Percentiles rank a stretch among this genome's conserved stretches.
These are phyloP conservation scores for Bathelium albidoporum DNA, from an alignment of 495 filamentous ascomycete genomes.

Conservation along the genomic window DNA sequence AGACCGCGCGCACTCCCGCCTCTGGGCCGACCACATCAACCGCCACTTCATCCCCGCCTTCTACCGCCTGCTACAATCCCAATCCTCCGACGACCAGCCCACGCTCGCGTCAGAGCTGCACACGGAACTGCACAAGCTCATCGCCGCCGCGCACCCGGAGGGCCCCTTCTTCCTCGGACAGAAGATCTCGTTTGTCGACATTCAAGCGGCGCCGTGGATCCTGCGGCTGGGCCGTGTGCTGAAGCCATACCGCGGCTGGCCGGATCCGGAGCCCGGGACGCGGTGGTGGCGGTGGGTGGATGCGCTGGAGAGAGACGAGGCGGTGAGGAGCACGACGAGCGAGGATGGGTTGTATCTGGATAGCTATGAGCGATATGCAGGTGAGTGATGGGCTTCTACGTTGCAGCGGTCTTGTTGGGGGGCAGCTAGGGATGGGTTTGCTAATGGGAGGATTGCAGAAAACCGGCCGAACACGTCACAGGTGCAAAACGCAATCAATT, in stretches of 20 bases:
- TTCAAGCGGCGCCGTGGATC: conserved; percentile 83
- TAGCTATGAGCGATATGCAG: conserved; percentile 28
- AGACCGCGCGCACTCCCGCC: conserved; percentile 62
- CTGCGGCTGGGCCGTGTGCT: conserved; percentile 64
- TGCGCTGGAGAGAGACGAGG: conserved; percentile 67
- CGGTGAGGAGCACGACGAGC: conserved; percentile 70
- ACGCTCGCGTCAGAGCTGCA: conserved; percentile 55
- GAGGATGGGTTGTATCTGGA: conserved; percentile 42
- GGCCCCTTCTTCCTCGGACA: conserved; percentile 46
- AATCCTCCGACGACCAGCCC: conserved; percentile 54
- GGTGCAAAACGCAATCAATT: conserved; percentile 24
- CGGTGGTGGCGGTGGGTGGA: conserved; percentile 70
- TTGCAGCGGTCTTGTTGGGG: background rate
- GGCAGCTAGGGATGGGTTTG: background rate
- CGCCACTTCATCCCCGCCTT: conserved; percentile 72
- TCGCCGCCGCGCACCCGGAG: conserved; percentile 54
- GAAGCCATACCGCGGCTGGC: conserved; percentile 72
- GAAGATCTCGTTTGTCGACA: conserved; percentile 39
- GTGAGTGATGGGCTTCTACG: background rate
- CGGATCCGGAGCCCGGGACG: conserved; percentile 55
- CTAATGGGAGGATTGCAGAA: conserved; percentile 11
- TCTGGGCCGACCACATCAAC: conserved; percentile 89
- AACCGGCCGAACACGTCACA: conserved; percentile 29
- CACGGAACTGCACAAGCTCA: conserved; percentile 58
- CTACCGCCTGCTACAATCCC: conserved; percentile 65